Evolutionary conservation across 2,329 filamentous ascomycete species (phyloP), one percentile per base, ranked within the genome.

Genomic region (Colletotrichum simmondsii): DNA sequence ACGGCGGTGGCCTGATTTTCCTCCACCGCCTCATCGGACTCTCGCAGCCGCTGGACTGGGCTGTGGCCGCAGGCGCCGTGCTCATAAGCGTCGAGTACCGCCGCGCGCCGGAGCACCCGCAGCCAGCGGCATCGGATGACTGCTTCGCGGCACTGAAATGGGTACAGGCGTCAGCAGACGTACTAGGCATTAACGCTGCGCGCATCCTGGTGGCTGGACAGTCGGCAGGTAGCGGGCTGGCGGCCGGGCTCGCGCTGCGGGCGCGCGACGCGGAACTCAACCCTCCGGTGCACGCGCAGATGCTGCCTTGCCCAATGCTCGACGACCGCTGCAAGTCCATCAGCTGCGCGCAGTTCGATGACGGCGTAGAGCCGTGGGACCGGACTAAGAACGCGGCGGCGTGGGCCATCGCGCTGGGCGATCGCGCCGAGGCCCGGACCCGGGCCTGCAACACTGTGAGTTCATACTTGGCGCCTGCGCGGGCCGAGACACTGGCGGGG

Each of bases 81-180:
- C 75, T 76, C 59, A 68, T 79, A 61, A 76, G 72, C 11, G 77
- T 77, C 65, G 77, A 78, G 68, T 79, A 79, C 74, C 75, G 78
- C 11, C 76, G 77, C 2, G 74, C 77, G 24, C 79, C 79, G 1
- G 77, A 80, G 63, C 66, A 75, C 35, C 74, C 71, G 5, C 77
- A 73, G 28, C 77, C 77, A 4, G 75, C 53, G 3, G 68, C 75
- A 19, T 73, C 72, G 19, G 74, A 77, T 10, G 75, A 77, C 57
- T 75, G 75, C 58, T 70, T 75, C 30, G 66, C 73, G 49, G 76
- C 75, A 2, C 75, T 77, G 16, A 52, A 75, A 26, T 77, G 75
- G 75, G 14, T 65, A 2, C 75, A 71, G 24, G 32, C 73, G 4
- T 71, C 77, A 57, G 74, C 76, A 0, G 24, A 5, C 7, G 64